A percentile compares a stretch with the other conserved stretches of the same genome.
phyloP scores from a whole-genome alignment of 768 basidiomycete species.

The Xerocomus spinulosus region DNA sequence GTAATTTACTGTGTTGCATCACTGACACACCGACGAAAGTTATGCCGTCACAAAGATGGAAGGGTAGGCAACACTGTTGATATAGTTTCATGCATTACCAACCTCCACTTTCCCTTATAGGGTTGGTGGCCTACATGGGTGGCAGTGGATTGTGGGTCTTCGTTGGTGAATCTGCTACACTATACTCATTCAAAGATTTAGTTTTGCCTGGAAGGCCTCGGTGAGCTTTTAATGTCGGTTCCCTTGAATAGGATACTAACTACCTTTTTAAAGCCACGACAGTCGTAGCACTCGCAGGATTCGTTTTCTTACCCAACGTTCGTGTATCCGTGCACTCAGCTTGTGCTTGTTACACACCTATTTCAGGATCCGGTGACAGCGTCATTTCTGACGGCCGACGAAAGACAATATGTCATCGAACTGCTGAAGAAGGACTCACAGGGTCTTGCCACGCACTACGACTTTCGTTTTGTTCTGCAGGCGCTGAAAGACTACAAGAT shows the following conservation, averaged over 20 bases:
- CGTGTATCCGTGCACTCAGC: slow-evolving; percentile 10
- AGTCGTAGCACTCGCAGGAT: slow-evolving; percentile 19
- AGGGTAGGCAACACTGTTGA: slow-evolving; percentile 28
- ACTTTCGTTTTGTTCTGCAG: slow-evolving; percentile 43
- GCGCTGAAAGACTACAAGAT: slow-evolving; percentile 44
- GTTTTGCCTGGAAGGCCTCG: slow-evolving; percentile 30
- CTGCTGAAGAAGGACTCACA: slow-evolving; percentile 41
- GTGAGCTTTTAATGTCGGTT: slow-evolving; percentile 6
- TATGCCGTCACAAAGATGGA: slow-evolving; percentile 32
- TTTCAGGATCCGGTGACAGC: slow-evolving; percentile 49
- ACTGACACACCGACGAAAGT: slow-evolving; percentile 19
- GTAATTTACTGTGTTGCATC: neutral
- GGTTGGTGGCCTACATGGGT: slow-evolving; percentile 32
- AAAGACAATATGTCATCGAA: slow-evolving; percentile 36
- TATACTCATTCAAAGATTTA: slow-evolving; percentile 9
- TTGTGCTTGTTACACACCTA: neutral
- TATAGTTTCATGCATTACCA: too few species aligned
- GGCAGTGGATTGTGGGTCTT: slow-evolving; percentile 36
- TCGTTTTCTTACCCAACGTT: slow-evolving; percentile 52
- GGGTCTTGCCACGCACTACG: slow-evolving; percentile 41
- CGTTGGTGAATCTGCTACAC: neutral
- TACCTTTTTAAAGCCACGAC: slow-evolving; percentile 9
- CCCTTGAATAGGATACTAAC: neutral
- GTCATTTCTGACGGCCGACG: slow-evolving; percentile 43
- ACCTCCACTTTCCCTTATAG: neutral